Evolutionary conservation across 2,329 filamentous ascomycete genomes (phyloP).

Genomic region (Diplodia mutila): DNA sequence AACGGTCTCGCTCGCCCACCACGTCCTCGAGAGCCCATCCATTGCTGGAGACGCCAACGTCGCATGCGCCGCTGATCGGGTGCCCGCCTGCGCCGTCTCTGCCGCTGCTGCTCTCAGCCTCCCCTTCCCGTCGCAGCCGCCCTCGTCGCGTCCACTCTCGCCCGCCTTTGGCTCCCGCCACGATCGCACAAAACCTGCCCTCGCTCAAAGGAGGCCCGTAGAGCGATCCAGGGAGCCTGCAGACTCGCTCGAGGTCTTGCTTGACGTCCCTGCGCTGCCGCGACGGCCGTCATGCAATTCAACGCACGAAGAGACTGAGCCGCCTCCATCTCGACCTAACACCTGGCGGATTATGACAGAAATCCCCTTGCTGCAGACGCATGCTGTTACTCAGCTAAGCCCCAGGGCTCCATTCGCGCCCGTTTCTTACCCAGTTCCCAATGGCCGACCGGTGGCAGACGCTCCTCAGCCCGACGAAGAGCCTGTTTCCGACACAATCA

Average conservation of each 20-base stretch:
- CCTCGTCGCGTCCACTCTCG: slow-evolving; percentile 19
- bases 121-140: slow-evolving; percentile 7
- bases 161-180: slow-evolving; percentile 16
- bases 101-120: neutral
- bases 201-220: neutral
- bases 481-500: slow-evolving; percentile 90
- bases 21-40: neutral
- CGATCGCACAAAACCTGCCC: slow-evolving; percentile 21
- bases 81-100: slow-evolving; percentile 4
- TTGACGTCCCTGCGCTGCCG: slow-evolving; percentile 30
- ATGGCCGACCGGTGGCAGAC: slow-evolving; percentile 42
- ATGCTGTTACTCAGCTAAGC: slow-evolving; percentile 49
- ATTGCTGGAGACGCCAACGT: slow-evolving; percentile 9
- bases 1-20: slow-evolving; percentile 13
- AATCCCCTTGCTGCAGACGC: slow-evolving; percentile 45
- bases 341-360: slow-evolving; percentile 43
- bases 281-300: slow-evolving; percentile 49
- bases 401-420: slow-evolving; percentile 37
- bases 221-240: slow-evolving; percentile 16
- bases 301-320: slow-evolving; percentile 43
- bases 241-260: slow-evolving; percentile 11
- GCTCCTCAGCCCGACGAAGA: slow-evolving; percentile 53
- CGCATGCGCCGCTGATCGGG: slow-evolving; percentile 12
- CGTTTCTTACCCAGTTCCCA: slow-evolving; percentile 40
- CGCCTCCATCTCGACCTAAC: slow-evolving; percentile 29